Conservation (phyloP, 2,329 filamentous ascomycete species). For the Aureobasidium sp. region DNA sequence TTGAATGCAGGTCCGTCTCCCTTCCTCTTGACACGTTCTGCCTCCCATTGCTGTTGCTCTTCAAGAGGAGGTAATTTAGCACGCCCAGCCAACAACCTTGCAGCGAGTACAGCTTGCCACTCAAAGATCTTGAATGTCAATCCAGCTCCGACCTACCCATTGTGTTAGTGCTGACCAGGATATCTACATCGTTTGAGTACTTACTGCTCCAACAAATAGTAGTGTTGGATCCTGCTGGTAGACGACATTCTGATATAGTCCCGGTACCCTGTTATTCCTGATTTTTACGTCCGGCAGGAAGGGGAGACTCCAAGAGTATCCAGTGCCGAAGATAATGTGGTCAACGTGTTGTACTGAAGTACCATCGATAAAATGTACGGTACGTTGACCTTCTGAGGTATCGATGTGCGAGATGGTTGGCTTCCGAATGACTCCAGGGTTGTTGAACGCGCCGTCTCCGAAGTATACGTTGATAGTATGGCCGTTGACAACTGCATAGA, state of each 20-base stretch:
- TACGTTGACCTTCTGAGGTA: conserved; percentile 29
- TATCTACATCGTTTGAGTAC: conserved; percentile 9
- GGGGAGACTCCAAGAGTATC: conserved; percentile 58
- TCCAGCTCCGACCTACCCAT: conserved; percentile 36
- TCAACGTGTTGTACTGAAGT: conserved; percentile 49
- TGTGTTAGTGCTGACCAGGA: not conserved
- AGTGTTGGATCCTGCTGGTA: conserved; percentile 49
- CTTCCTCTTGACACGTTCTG: conserved; percentile 44
- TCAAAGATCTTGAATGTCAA: conserved; percentile 64
- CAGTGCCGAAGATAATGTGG: conserved; percentile 59
- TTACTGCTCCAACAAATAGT: conserved; percentile 52
- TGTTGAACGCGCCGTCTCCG: conserved; percentile 53
- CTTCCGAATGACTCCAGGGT: conserved; percentile 45
- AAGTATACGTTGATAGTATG: conserved; percentile 49
- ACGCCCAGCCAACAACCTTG: conserved; percentile 51
- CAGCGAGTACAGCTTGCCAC: conserved; percentile 59
- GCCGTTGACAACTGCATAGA: conserved; percentile 50
- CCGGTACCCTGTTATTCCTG: conserved; percentile 50
- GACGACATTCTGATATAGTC: conserved; percentile 53
- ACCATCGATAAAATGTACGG: conserved; percentile 53
- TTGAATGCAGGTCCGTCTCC: conserved; percentile 54
- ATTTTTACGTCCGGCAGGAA: conserved; percentile 50
- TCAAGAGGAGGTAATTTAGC: conserved; percentile 42
- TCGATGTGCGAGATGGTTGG: conserved; percentile 45
- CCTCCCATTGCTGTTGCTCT: conserved; percentile 52